Evolutionary conservation across 2,329 filamentous ascomycete genomes (phyloP).

Genomic region (Aspergillus sp.): DNA sequence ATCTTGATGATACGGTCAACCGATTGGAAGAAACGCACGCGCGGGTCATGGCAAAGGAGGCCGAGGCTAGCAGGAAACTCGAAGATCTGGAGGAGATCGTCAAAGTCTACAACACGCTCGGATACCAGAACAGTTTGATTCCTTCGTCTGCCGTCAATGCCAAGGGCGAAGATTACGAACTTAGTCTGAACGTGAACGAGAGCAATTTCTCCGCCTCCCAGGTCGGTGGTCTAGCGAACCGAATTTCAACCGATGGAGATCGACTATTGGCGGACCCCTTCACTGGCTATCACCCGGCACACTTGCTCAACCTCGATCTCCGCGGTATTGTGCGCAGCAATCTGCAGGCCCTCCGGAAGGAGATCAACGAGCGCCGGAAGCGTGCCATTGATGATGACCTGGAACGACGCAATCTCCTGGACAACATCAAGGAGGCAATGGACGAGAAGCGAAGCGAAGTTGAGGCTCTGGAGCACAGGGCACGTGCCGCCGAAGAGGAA

Average conservation of each 20-base stretch:
- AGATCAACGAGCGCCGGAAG: slow-evolving; percentile 86
- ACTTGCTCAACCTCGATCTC: slow-evolving; percentile 86
- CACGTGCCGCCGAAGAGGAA: slow-evolving; percentile 85
- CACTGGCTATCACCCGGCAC: slow-evolving; percentile 85
- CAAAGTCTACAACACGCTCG: slow-evolving; percentile 88
- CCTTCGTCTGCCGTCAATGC: slow-evolving; percentile 82
- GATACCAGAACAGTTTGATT: slow-evolving; percentile 90
- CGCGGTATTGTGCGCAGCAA: slow-evolving; percentile 77
- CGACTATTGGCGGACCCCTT: slow-evolving; percentile 77
- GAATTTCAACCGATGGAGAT: slow-evolving; percentile 61
- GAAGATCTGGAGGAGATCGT: slow-evolving; percentile 91
- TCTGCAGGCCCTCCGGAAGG: slow-evolving; percentile 77
- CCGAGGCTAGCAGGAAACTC: slow-evolving; percentile 80
- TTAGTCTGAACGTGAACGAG: slow-evolving; percentile 78
- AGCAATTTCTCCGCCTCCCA: slow-evolving; percentile 72
- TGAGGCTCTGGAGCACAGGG: slow-evolving; percentile 83
- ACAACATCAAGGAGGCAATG: slow-evolving; percentile 94
- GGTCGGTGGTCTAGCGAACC: slow-evolving; percentile 51
- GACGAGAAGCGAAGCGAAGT: slow-evolving; percentile 94
- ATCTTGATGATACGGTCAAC: slow-evolving; percentile 72
- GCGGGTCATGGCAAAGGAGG: slow-evolving; percentile 79
- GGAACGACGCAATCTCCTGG: slow-evolving; percentile 89
- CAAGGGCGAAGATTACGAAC: slow-evolving; percentile 80
- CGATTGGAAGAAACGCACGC: slow-evolving; percentile 84
- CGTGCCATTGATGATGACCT: slow-evolving; percentile 84